These are phyloP conservation scores for Didymella pinodella DNA, from an alignment of 2,329 filamentous ascomycete genomes.

Conservation along the genomic window DNA sequence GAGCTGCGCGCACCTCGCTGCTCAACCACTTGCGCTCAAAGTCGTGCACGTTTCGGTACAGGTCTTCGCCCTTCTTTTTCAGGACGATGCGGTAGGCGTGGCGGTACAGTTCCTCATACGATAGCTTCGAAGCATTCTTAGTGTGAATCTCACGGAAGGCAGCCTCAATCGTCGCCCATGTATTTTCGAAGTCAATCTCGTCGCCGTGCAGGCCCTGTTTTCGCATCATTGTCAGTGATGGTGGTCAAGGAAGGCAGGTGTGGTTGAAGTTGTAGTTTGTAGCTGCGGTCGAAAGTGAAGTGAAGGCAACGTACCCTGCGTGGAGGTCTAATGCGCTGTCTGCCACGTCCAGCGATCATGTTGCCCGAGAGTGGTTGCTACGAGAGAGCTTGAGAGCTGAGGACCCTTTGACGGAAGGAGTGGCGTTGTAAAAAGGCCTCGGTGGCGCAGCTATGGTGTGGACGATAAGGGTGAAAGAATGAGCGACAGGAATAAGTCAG, in stretches of 20 bases:
- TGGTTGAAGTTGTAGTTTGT: constrained; percentile 13
- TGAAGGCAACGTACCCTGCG: constrained; percentile 64
- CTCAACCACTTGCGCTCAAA: constrained; percentile 86
- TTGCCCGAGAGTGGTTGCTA: constrained; percentile 23
- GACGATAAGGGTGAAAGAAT: neutral
- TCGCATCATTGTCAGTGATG: constrained; percentile 24
- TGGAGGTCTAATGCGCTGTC: constrained; percentile 72
- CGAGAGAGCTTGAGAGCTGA: neutral
- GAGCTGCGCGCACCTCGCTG: constrained; percentile 73
- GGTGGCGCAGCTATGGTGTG: constrained; percentile 4
- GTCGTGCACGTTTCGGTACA: constrained; percentile 81
- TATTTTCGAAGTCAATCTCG: constrained; percentile 80
- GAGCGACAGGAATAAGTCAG: constrained; percentile 4
- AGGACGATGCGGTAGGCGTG: constrained; percentile 93
- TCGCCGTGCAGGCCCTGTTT: constrained; percentile 66
- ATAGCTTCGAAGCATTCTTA: constrained; percentile 87
- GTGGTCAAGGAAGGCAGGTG: constrained; percentile 10
- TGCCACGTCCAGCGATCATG: constrained; percentile 63
- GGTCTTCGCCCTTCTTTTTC: constrained; percentile 80
- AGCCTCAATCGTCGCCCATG: constrained; percentile 78
- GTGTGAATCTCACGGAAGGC: constrained; percentile 89
- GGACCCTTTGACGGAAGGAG: neutral
- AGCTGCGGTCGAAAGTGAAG: constrained; percentile 3
- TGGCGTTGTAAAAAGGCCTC: neutral
- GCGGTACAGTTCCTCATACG: constrained; percentile 95